Base-by-base conservation (phyloP, 225 moss, liverwort and hornwort genomes). In the Antitrichia curtipendula region DNA sequence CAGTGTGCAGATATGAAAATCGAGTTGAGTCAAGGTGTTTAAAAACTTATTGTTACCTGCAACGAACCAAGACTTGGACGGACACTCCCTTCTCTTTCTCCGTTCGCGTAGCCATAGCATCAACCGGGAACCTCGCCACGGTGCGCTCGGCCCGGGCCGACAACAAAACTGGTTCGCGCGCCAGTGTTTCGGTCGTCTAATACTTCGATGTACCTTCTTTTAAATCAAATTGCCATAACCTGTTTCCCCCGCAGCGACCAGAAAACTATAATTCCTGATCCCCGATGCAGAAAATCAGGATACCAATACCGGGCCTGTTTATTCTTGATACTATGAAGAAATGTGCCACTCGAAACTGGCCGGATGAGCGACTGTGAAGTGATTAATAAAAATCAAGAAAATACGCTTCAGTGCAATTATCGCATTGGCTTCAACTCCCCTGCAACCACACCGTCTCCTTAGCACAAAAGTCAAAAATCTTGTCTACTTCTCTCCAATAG, bases 51-150 rank as follows among this genome's bases (percentile, higher is more conserved):
- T 52, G 6, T 23, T 89, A 94, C 94, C 94, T 94, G 93, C 94
- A 94, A 62, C 94, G 94, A 38, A 94, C 89, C 14, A 98, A 63
- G 47, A 91, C 91, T 82, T 91, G 91, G 15, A 91, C 98, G 18
- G 96, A 93, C 78, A 98, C 98, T 63, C 98, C 98, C 87, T 96
- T 98, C 75, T 96, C 96, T 84, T 98, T 98, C 75, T 98, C 98
- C 75, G 73, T 64, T 49, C 93, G 93, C n/a, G 88, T 87, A 38
- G 94, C 88, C 93, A 93, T 90, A 20, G 88, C 82, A 84, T 92
- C 89, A 53, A 41, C 91, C 74, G 84, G 88, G 70, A 43, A 52
- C 82, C 81, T 88, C 40, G 80, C 34, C 47, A 81, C 47, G 12
- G 88, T 65, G 65, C 88, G 86, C 34, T 78, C 66, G 19, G 86